Percentiles rank a stretch among this genome's conserved stretches.
phyloP scores from a whole-genome alignment of 108 stramenopile genomes.

The Discostella pseudostelligera region DNA sequence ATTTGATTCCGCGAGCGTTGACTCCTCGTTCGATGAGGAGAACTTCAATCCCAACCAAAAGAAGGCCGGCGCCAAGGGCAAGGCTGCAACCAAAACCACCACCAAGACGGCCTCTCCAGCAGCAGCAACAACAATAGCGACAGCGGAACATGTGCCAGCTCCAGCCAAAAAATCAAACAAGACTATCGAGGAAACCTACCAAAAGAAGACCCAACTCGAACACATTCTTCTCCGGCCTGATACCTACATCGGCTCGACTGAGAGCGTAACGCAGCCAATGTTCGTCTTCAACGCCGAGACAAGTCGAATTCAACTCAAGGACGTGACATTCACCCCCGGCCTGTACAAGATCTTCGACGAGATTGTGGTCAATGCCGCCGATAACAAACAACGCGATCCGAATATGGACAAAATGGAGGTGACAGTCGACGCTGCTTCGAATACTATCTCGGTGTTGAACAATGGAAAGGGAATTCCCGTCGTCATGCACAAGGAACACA shows the following conservation, averaged over 20 bases:
- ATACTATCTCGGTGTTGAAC: constrained; percentile 95
- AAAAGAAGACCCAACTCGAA: constrained; percentile 97
- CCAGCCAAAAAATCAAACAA: constrained; percentile 41
- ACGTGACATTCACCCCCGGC: constrained; percentile 93
- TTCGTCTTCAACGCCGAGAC: constrained; percentile 78
- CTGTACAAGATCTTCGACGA: constrained; percentile 99
- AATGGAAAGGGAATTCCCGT: constrained; percentile 93
- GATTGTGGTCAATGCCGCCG: constrained; percentile 99
- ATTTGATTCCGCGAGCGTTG: constrained; percentile 35
- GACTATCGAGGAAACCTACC: constrained; percentile 92
- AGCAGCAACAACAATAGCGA: background rate
- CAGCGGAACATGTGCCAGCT: background rate
- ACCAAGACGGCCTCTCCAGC: background rate
- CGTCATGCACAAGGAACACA: constrained; percentile 75
- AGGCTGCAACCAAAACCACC: constrained; percentile 13
- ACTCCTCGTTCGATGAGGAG: constrained; percentile 45
- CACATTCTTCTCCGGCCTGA: constrained; percentile 98
- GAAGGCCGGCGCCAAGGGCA: constrained; percentile 10
- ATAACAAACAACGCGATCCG: constrained; percentile 99
- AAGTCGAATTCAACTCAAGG: constrained; percentile 67
- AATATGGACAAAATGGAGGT: constrained; percentile 95
- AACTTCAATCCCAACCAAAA: constrained; percentile 47
- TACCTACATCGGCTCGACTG: constrained; percentile 89
- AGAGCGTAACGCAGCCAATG: constrained; percentile 85
- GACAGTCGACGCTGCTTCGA: constrained; percentile 59